Base-by-base conservation (phyloP, 768 basidiomycete genomes). In the Leccinellum rugosiceps region DNA sequence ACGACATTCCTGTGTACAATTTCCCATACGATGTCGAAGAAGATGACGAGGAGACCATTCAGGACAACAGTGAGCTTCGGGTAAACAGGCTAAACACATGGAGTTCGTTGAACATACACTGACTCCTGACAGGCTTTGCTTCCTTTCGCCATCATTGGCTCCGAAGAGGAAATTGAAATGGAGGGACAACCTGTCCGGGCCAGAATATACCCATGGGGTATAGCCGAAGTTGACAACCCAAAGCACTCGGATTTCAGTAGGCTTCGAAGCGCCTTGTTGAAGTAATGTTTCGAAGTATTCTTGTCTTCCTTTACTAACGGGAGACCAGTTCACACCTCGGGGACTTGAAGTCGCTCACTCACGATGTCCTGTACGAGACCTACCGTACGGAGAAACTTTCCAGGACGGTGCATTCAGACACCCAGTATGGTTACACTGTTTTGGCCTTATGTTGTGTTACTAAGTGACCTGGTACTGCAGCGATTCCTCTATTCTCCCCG, bases 1-100 rank as follows among this genome's bases (percentile, higher is more conserved):
- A 98, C 68, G 88, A 90, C 63, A 98, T 99, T 65, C 97, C 97
- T 5, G 89, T 98, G 41, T 98, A 98, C 81, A 98, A 98, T 78
- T 99, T 99, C 82, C 97, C 97, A 0, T 99, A 98, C 72, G 97
- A 98, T 64, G 88, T 96, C 7, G 97, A 99, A 73, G 97, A 99
- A 74, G 97, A 99, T 69, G 97, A 99, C 69, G 95, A 98, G 68
- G 97, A 98, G 68, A 99, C 97, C 4, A 92, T 99, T 58, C 87
- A 89, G 67, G 97, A 99, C 73, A 99, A 98, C 77, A 90, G 90
- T 66, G 95, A 98, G 73, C 86, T 99, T 53, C 82, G 96, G 53
- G 92, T 92, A 68, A 59, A 83, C 73, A 32, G 35, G 10, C n/a
- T 51, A 52, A 52, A 52, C 19, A 32, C 11, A 48, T 52, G n/a